Percentiles rank a stretch among this genome's conserved stretches.
These are phyloP conservation scores for Arachis monticola DNA, from an alignment of 331 rosid genomes.

Conservation along the genomic window DNA sequence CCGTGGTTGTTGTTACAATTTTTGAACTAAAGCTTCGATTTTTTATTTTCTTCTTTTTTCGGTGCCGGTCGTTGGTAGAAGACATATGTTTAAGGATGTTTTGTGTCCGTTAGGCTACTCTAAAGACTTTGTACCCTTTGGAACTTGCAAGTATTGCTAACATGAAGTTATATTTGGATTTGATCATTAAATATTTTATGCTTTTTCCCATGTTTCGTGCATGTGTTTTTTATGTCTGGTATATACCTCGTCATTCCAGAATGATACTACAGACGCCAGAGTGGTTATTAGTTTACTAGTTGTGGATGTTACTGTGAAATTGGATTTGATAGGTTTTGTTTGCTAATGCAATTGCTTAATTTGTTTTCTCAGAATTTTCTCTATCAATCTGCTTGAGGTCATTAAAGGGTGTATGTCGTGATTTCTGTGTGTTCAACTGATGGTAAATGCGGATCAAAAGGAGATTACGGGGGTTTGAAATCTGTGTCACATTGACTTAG, in stretches of 20 bases:
- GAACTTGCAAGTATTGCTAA: not conserved
- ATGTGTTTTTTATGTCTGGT: not conserved
- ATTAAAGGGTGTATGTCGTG: not conserved
- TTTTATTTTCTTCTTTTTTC: not conserved
- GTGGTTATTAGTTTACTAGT: constrained; percentile 21
- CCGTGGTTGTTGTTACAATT: not conserved
- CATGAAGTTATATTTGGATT: not conserved
- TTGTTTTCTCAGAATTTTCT: constrained; percentile 35
- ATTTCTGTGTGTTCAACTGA: constrained; percentile 26
- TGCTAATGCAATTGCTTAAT: constrained; percentile 32
- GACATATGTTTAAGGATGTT: not conserved
- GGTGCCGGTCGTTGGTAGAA: not conserved
- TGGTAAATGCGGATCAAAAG: constrained; percentile 6
- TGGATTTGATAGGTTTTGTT: constrained; percentile 17
- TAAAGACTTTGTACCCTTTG: not conserved
- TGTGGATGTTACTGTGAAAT: not conserved
- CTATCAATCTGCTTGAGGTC: constrained; percentile 29
- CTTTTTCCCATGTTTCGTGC: not conserved
- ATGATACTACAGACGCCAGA: not conserved
- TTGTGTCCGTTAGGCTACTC: constrained; percentile 6
- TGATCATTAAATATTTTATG: not conserved
- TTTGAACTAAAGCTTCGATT: not conserved
- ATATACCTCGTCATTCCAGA: not conserved
- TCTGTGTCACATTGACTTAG: constrained; percentile 50
- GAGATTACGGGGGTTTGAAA: constrained; percentile 41